Evolutionary conservation across 2,329 filamentous ascomycete species (phyloP).

Genomic region (Aspergillus pseudotamarii): DNA sequence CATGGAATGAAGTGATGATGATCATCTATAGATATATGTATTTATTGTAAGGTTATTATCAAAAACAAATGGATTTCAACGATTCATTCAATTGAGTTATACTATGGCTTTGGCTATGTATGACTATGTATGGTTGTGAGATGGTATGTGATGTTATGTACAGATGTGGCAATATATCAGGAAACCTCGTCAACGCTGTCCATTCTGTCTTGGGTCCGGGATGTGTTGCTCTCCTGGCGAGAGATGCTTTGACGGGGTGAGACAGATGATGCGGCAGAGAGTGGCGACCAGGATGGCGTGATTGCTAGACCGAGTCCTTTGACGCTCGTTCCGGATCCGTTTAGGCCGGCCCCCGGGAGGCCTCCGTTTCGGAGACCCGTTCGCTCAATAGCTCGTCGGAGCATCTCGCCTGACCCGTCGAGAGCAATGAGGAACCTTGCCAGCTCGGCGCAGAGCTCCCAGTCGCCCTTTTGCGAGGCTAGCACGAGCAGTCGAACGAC

Average conservation of each 20-base stretch:
- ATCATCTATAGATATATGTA: background rate
- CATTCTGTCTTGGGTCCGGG: background rate
- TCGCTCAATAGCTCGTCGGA: conserved; percentile 54
- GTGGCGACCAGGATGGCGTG: conserved; percentile 36
- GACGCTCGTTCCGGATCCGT: conserved; percentile 29
- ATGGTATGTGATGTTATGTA: conserved; percentile 1
- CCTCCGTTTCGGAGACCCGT: conserved; percentile 36
- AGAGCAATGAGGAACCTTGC: conserved; percentile 93
- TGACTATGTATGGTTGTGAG: background rate
- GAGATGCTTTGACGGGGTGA: conserved; percentile 22
- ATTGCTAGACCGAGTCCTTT: conserved; percentile 40
- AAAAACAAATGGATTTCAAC: background rate
- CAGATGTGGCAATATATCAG: conserved; percentile 12
- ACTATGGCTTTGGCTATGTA: background rate
- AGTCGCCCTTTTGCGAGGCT: conserved; percentile 83
- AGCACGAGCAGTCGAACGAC: conserved; percentile 78
- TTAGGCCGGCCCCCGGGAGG: conserved; percentile 19
- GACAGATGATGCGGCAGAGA: conserved; percentile 33
- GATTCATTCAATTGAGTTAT: background rate
- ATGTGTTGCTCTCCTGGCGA: conserved; percentile 10
- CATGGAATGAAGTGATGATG: conserved; percentile 8
- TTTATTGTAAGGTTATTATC: conserved; percentile 5
- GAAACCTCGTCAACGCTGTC: conserved; percentile 1
- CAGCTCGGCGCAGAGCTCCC: conserved; percentile 93
- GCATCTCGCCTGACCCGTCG: conserved; percentile 79